phyloP scores from a whole-genome alignment of 306 rosid genomes.

The Cicer arietinum region DNA sequence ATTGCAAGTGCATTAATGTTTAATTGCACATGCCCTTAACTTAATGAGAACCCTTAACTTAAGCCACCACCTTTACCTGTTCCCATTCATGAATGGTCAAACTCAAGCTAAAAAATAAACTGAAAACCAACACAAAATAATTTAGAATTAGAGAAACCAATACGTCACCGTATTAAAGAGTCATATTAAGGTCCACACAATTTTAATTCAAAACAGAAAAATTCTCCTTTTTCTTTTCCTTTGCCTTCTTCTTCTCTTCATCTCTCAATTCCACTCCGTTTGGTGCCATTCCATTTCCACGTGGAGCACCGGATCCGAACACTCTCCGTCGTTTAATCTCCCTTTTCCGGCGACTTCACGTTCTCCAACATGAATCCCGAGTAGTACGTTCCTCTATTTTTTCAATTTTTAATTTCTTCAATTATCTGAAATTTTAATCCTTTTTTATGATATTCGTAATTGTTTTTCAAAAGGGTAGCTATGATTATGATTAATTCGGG shows the following conservation, averaged over 20 bases:
- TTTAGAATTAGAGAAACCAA: background rate
- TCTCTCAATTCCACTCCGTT: background rate
- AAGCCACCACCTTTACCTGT: background rate
- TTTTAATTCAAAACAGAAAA: constrained; percentile 35
- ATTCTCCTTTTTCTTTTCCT: background rate
- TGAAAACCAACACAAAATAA: background rate
- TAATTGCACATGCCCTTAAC: background rate
- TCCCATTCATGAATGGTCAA: constrained; percentile 1
- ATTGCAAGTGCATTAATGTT: too few relatives aligned
- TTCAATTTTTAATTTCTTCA: background rate
- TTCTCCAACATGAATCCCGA: constrained; percentile 55
- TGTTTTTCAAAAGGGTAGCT: background rate
- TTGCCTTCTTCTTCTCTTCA: constrained; percentile 23
- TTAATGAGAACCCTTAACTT: background rate
- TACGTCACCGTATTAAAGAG: constrained; percentile 33
- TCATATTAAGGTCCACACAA: constrained; percentile 38
- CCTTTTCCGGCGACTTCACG: constrained; percentile 40
- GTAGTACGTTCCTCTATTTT: constrained; percentile 43
- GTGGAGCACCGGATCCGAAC: constrained; percentile 43
- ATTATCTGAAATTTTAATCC: constrained; percentile 13
- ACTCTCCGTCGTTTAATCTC: constrained; percentile 7
- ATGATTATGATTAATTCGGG: background rate
- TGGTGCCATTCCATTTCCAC: constrained; percentile 33
- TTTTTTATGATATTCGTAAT: constrained; percentile 1
- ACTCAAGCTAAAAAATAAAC: constrained; percentile 1